Evolutionary conservation across 305 asterid species (phyloP).

Genomic region (Solanum chacoense): DNA sequence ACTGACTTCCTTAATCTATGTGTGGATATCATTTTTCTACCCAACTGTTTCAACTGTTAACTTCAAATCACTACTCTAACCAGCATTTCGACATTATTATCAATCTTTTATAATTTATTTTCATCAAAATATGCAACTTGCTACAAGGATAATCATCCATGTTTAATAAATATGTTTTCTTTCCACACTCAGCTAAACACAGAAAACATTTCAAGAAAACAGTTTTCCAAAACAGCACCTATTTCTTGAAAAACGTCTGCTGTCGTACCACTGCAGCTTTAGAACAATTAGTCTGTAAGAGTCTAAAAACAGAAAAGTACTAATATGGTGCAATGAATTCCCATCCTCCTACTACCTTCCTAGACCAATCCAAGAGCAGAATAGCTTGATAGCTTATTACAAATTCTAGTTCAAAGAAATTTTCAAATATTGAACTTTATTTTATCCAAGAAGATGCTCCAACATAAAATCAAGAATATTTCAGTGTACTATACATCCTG

Average conservation of each 20-base stretch:
- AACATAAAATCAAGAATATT: not conserved
- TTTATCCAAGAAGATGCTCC: not conserved
- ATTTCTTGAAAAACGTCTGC: not conserved
- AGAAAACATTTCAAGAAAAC: not conserved
- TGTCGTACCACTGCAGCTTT: not conserved
- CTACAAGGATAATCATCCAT: not conserved
- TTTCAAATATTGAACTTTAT: not conserved
- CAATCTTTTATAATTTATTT: not conserved
- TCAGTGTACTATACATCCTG: not conserved
- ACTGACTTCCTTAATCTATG: not conserved
- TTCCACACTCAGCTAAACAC: not conserved
- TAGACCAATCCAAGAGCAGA: not conserved
- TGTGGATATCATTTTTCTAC: not conserved
- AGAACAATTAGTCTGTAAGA: not conserved
- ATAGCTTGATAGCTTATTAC: not conserved
- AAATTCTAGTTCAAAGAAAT: not conserved
- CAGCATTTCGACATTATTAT: not conserved
- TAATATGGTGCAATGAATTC: not conserved
- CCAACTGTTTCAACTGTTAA: not conserved
- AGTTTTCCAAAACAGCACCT: not conserved
- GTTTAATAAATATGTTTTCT: not conserved
- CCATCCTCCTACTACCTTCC: not conserved
- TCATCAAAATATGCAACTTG: not conserved
- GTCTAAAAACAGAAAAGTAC: not conserved
- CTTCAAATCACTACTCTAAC: not conserved